Conservation (phyloP, 306 rosid species). For the Quillaja saponaria region DNA sequence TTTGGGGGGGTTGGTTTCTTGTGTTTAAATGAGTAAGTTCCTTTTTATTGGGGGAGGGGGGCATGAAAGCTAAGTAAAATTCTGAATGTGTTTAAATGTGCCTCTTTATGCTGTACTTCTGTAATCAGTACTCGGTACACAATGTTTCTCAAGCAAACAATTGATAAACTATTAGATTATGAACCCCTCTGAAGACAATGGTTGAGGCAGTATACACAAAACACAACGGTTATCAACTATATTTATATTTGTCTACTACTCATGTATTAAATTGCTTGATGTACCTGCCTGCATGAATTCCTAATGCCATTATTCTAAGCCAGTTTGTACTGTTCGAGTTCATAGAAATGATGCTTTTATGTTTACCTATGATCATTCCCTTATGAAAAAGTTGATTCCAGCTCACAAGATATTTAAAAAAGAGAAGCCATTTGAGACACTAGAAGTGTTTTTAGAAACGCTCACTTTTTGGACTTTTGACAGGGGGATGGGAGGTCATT, state of each 20-base stretch:
- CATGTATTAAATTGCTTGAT: slow-evolving; percentile 4
- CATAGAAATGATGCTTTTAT: slow-evolving; percentile 12
- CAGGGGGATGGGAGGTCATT: slow-evolving; percentile 99
- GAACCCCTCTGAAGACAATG: neutral
- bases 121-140: neutral
- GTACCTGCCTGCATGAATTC: slow-evolving; percentile 3
- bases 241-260: neutral
- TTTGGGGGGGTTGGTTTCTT: neutral
- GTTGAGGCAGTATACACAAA: neutral
- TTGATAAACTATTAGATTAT: slow-evolving; percentile 6
- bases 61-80: slow-evolving; percentile 3
- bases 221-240: slow-evolving; percentile 9
- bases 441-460: slow-evolving; percentile 1
- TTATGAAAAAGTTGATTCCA: neutral
- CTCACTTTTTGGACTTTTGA: slow-evolving; percentile 20
- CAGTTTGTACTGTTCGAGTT: slow-evolving; percentile 16
- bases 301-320: slow-evolving; percentile 19
- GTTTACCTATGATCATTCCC: slow-evolving; percentile 13
- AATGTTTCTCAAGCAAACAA: neutral
- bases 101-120: neutral
- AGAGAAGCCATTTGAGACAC: neutral
- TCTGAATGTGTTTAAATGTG: slow-evolving; percentile 6
- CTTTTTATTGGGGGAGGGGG: too few species aligned
- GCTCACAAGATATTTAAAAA: neutral
- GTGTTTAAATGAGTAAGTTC: neutral